Percentiles rank a stretch among this genome's conserved stretches.
Conservation (phyloP, 2,329 filamentous ascomycete genomes). For the Penicillium polonicum region DNA sequence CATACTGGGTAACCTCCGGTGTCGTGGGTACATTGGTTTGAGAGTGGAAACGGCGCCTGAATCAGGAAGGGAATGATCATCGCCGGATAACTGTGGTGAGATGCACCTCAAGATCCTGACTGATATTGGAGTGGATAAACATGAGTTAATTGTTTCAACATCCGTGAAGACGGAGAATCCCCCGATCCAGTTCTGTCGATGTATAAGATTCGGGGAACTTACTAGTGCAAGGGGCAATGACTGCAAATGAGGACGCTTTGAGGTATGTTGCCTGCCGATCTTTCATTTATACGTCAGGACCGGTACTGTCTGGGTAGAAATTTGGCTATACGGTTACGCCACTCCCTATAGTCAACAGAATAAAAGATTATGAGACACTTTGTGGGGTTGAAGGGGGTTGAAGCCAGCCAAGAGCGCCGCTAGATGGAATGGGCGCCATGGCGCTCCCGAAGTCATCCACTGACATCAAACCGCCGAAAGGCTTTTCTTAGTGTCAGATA, state of each 20-base stretch:
- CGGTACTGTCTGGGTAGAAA: not conserved
- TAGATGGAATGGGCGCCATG: conserved; percentile 4
- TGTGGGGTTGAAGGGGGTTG: conserved; percentile 8
- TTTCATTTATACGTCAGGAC: not conserved
- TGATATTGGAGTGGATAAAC: conserved; percentile 6
- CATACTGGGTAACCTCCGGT: conserved; percentile 15
- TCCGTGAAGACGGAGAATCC: conserved; percentile 8
- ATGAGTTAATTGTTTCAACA: conserved; percentile 13
- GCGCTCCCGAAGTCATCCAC: conserved; percentile 3
- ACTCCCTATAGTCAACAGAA: conserved; percentile 1
- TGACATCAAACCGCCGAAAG: conserved; percentile 2
- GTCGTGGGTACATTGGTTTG: conserved; percentile 14
- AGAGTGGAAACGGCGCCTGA: conserved; percentile 14
- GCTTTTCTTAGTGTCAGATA: not conserved
- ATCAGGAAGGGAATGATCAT: conserved; percentile 21
- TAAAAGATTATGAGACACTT: conserved; percentile 10
- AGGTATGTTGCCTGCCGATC: not conserved
- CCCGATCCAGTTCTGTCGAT: conserved; percentile 12
- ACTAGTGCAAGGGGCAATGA: not conserved
- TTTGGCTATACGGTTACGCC: not conserved
- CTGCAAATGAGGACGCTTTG: not conserved
- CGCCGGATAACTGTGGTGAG: not conserved
- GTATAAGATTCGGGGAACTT: not conserved
- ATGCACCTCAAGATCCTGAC: conserved; percentile 3
- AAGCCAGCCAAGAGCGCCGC: conserved; percentile 8